phyloP scores from a whole-genome alignment of 2,329 filamentous ascomycete species.

The Cadophora sp. region DNA sequence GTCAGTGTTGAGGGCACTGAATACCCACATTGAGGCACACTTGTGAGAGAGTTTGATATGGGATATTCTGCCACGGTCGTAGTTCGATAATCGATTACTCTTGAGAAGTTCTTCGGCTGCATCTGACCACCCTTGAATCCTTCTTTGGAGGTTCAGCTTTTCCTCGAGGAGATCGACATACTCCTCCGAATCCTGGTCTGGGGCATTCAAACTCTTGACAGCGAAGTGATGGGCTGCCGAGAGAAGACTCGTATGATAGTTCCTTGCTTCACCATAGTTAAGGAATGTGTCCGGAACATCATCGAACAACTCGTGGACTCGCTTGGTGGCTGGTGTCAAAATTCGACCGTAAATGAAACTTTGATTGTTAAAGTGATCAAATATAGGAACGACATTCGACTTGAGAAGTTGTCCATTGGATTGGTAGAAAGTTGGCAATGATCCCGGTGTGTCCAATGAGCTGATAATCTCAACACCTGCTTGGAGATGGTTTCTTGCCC shows the following conservation, averaged over 20 bases:
- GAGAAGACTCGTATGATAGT: not conserved
- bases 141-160: not conserved
- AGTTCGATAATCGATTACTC: not conserved
- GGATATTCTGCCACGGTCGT: not conserved
- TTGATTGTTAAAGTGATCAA: slow-evolving; percentile 17
- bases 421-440: not conserved
- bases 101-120: not conserved
- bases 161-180: not conserved
- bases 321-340: slow-evolving; percentile 4
- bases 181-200: not conserved
- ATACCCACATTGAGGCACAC: not conserved
- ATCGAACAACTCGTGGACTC: not conserved
- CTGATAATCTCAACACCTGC: slow-evolving; percentile 16
- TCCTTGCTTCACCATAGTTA: not conserved
- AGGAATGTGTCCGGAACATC: not conserved
- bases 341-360: slow-evolving; percentile 14
- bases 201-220: not conserved
- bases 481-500: slow-evolving; percentile 10
- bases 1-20: slow-evolving; percentile 1
- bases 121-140: not conserved
- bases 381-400: slow-evolving; percentile 18
- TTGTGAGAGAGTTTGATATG: not conserved
- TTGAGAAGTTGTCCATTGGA: slow-evolving; percentile 4
- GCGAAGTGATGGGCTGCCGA: not conserved
- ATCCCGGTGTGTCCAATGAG: slow-evolving; percentile 1